phyloP scores from a whole-genome alignment of 352 stramenopile genomes.

The Phytophthora citricola region DNA sequence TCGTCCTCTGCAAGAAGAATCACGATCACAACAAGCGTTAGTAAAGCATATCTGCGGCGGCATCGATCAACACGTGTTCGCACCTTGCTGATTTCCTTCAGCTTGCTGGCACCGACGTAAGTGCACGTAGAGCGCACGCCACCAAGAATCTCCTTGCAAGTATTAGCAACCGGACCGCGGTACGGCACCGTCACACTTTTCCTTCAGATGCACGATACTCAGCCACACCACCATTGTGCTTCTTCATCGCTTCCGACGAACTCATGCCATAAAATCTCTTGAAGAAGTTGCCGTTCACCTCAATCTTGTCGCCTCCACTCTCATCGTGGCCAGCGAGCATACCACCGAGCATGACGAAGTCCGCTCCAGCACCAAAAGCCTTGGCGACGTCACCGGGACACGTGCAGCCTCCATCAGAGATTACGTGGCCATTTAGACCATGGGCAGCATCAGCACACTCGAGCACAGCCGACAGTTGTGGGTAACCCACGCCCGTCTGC shows the following conservation, averaged over 20 bases:
- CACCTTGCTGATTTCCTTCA: conserved; percentile 94
- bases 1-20: conserved; percentile 71
- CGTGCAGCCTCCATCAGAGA: conserved; percentile 90
- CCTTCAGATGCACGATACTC: conserved; percentile 93
- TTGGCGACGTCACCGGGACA: conserved; percentile 92
- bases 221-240: conserved; percentile 90
- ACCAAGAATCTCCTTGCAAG: conserved; percentile 91
- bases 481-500: conserved; percentile 93
- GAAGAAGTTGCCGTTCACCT: conserved; percentile 68
- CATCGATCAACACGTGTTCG: not conserved
- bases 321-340: conserved; percentile 94
- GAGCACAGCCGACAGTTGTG: conserved; percentile 91
- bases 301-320: conserved; percentile 85
- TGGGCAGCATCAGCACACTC: conserved; percentile 92
- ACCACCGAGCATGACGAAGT: conserved; percentile 94
- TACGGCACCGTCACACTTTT: conserved; percentile 93
- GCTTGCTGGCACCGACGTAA: conserved; percentile 89
- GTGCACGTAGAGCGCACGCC: conserved; percentile 94
- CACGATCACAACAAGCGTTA: not conserved
- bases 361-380: conserved; percentile 90
- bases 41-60: not conserved
- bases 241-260: conserved; percentile 92
- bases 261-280: conserved; percentile 96
- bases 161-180: conserved; percentile 77
- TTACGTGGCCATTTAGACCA: conserved; percentile 89